Conservation (phyloP, 306 rosid species). For the Adenanthera pavonina region DNA sequence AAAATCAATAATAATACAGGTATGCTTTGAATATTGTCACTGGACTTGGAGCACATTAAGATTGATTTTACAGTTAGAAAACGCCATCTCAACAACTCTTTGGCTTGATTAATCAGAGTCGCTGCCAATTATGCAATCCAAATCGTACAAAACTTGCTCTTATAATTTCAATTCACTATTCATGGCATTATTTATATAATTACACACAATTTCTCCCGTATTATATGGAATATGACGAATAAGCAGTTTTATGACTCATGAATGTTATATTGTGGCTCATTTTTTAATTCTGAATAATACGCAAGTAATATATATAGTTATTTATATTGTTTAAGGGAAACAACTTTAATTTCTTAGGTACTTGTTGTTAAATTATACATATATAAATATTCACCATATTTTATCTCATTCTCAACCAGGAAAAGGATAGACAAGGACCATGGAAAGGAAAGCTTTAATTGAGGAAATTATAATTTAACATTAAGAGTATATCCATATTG, state of each 20-base stretch:
- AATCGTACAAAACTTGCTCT: background rate
- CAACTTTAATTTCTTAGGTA: background rate
- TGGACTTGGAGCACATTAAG: slow-evolving; percentile 4
- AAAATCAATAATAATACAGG: background rate
- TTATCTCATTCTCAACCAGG: too few species aligned
- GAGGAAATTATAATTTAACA: too few species aligned
- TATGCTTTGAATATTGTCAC: background rate
- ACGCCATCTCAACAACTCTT: slow-evolving; percentile 32
- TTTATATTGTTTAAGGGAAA: background rate
- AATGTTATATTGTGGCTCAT: too few species aligned
- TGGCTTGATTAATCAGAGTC: background rate
- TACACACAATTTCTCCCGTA: background rate
- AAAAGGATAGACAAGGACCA: too few species aligned
- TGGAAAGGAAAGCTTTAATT: too few species aligned
- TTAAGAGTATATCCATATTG: too few species aligned
- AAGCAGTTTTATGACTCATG: too few species aligned
- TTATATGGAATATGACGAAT: background rate
- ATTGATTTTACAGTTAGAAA: slow-evolving; percentile 39
- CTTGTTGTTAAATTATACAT: background rate
- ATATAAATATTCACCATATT: too few species aligned
- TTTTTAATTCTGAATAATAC: too few species aligned
- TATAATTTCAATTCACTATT: background rate
- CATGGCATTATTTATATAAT: background rate
- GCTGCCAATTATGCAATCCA: background rate
- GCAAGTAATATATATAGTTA: too few species aligned